Evolutionary conservation across 495 filamentous ascomycete genomes (phyloP).

Genomic region (Cercophora samala): DNA sequence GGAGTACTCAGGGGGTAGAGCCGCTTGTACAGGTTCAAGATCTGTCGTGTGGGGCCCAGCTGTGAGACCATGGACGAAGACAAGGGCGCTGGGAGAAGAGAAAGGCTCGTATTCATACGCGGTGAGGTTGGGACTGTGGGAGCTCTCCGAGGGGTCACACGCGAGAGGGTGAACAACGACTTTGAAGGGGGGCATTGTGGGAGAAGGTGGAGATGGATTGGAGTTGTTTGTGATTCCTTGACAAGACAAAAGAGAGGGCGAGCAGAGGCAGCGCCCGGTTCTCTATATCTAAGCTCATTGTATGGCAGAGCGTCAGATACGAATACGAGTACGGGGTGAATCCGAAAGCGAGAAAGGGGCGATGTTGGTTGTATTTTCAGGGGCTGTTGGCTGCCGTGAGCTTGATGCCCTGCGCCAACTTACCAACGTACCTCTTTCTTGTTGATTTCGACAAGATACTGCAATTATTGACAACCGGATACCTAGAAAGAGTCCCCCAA

Average conservation of each 20-base stretch:
- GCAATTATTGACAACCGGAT: too few relatives aligned
- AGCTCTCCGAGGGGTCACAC: neutral
- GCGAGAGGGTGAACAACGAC: constrained; percentile 35
- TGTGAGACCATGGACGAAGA: constrained; percentile 76
- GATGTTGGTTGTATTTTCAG: neutral
- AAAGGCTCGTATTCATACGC: constrained; percentile 35
- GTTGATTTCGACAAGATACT: too few relatives aligned
- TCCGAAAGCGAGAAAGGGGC: neutral
- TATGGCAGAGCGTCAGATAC: neutral
- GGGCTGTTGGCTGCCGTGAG: neutral
- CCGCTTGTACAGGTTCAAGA: neutral
- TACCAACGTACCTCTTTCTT: neutral
- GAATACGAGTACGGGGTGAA: neutral
- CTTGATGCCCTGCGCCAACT: neutral
- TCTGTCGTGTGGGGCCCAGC: constrained; percentile 56
- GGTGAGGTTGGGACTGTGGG: constrained; percentile 21
- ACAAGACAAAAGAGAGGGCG: too few relatives aligned
- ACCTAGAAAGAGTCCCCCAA: too few relatives aligned
- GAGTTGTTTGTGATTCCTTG: too few relatives aligned
- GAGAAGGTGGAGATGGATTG: neutral
- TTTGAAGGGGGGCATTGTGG: constrained; percentile 20
- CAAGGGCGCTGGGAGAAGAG: constrained; percentile 57
- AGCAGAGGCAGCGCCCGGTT: too few relatives aligned
- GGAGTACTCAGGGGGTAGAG: constrained; percentile 39
- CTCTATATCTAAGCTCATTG: neutral